Base-by-base conservation (phyloP, 805 yeast genomes). In the Debaryomyces tyrocola region DNA sequence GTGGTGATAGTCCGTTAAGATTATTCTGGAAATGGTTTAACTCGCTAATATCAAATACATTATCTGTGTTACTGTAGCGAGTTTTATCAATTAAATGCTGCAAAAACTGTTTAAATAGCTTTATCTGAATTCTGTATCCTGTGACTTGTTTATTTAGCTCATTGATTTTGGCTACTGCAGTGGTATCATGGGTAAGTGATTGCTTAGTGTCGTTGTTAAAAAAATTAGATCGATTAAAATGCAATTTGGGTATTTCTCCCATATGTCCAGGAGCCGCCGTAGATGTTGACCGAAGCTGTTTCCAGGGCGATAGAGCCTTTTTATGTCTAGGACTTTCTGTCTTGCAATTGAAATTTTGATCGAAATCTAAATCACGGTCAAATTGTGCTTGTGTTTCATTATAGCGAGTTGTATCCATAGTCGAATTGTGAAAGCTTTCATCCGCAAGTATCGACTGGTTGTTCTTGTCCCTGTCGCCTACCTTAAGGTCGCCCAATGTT, bases 51-150 rank as follows among this genome's bases (percentile, higher is more conserved):
- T 42, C 44, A 15, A 50, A 20, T 20, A 31, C 47, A 20, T 40
- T 34, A 10, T 45, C 43, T 20, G 41, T 11, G 40, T 21, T n/a
- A 37, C 43, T 27, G 11, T 33, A 15, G 14, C 33, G 33, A 14
- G 47, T 46, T 39, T 56, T 58, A 43, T 60, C 67, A 2, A 71
- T 64, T 8, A 73, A 43, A 40, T 64, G 66, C 41, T 70, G 76
- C 3, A 73, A 53, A 42, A 72, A 71, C 45, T 68, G 67, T 50
- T 67, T 69, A 59, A 70, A 68, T 40, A 71, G 60, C 48, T 69
- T 60, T 51, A 74, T 61, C 57, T 75, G 64, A 31, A 60, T 67
- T 38, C 63, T 63, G 48, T 69, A 71, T 10, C 70, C 63, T 3
- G 73, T 66, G 21, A 71, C 53, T 47, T 62, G 68, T 45, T 63